phyloP scores from a whole-genome alignment of 495 filamentous ascomycete species.

The Margaritispora aquatica region DNA sequence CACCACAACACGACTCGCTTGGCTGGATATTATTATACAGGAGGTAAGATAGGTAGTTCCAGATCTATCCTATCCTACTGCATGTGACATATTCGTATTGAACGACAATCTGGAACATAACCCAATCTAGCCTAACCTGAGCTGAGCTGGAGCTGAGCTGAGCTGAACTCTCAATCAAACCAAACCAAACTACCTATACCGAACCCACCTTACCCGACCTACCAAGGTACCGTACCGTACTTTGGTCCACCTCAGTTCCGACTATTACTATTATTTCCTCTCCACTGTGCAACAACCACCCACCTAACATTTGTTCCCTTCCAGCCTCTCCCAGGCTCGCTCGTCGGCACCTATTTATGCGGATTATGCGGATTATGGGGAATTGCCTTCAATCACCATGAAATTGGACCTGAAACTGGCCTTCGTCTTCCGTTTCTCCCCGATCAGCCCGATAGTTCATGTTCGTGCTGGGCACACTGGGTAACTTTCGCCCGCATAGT shows the following conservation, averaged over 20 bases:
- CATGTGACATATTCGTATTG: background rate
- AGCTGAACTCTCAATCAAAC: too few relatives aligned
- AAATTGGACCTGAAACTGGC: background rate
- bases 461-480: background rate
- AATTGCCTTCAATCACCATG: background rate
- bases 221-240: too few relatives aligned
- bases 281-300: too few relatives aligned
- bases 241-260: too few relatives aligned
- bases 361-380: background rate
- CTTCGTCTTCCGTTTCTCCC: conserved; percentile 6
- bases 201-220: too few relatives aligned
- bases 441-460: conserved; percentile 7
- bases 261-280: too few relatives aligned
- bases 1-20: too few relatives aligned
- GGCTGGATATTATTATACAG: background rate
- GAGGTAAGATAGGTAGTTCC: background rate
- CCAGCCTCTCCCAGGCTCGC: background rate
- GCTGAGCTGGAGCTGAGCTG: too few relatives aligned
- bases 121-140: background rate
- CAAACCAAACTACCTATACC: too few relatives aligned
- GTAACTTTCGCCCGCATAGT: conserved; percentile 14
- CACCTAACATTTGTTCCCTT: background rate
- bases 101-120: background rate
- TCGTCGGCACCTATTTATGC: background rate
- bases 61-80: background rate